Evolutionary conservation across 306 rosid species (phyloP).

Genomic region (barrel medic (Medicago truncatula)): DNA sequence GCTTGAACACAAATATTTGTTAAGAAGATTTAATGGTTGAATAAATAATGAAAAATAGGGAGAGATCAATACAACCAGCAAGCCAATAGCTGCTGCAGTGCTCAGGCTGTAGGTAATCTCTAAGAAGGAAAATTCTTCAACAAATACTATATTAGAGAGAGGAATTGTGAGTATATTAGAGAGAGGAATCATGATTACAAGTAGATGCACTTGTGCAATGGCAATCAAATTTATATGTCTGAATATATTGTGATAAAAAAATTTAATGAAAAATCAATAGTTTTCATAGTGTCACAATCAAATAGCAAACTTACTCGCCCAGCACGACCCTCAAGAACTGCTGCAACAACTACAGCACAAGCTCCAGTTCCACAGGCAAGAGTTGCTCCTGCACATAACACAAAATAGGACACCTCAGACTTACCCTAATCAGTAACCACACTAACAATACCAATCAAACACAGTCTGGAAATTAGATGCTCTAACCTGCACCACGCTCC

Average conservation of each 20-base stretch:
- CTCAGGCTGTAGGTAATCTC: not conserved
- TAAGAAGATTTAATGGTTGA: not conserved
- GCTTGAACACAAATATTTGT: too few species aligned
- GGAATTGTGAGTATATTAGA: constrained; percentile 13
- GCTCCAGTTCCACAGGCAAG: constrained; percentile 99
- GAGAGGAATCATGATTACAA: constrained; percentile 15
- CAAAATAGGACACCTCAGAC: constrained; percentile 10
- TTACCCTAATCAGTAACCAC: not conserved
- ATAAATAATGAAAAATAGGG: not conserved
- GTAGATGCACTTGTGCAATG: not conserved
- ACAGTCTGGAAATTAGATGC: constrained; percentile 25
- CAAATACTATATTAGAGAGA: not conserved
- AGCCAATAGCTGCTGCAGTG: not conserved
- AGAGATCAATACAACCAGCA: not conserved
- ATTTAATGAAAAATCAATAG: not conserved
- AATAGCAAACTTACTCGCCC: constrained; percentile 65
- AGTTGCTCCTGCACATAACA: constrained; percentile 71
- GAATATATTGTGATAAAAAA: not conserved
- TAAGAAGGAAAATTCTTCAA: not conserved
- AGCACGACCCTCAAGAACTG: constrained; percentile 92
- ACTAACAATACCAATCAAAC: constrained; percentile 17
- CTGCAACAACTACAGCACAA: constrained; percentile 92
- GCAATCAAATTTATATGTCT: constrained; percentile 2
- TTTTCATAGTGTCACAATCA: constrained; percentile 25
- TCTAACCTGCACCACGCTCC: constrained; percentile 98